Base-by-base conservation (phyloP, 805 yeast genomes). In the Scheffersomyces stipitis region DNA sequence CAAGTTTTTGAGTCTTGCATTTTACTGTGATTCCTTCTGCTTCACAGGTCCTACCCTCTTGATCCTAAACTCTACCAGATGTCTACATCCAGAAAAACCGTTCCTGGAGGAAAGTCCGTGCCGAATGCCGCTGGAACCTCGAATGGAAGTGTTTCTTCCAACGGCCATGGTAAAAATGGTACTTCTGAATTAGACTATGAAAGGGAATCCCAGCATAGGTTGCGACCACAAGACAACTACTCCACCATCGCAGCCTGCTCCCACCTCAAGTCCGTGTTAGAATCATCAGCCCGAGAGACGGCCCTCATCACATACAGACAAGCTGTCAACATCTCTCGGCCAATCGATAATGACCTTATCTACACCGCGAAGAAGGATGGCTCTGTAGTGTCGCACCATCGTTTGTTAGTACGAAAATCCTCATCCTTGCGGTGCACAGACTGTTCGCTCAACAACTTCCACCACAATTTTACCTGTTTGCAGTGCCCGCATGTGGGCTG, bases 401-500 rank as follows among this genome's bases (percentile, higher is more conserved):
- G 63, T 34, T 54, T 81, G 27, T 45, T 66, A 31, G 62, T 57
- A 22, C 53, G 74, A 35, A 72, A 74, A 48, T 49, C 71, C 2
- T 62, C 58, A 28, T 69, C 78, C 3, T 52, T 80, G 18, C 63
- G 62, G 40, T 81, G 88, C 49, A 61, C 73, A 16, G 74, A 69
- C 23, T 81, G 86, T 48, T 51, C 60, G 7, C 48, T 64, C 17
- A 53, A 53, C 30, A 56, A 70, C 46, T 67, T 72, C 51, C 51
- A 68, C 42, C 49, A 67, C 16, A 81, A 72, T 49, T 75, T 84
- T 71, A 62, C 67, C 16, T 86, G 95, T 56, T 57, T 86, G 27
- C 90, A 84, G 52, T 86, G 95, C 54, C 83, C 89, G 1, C 80
- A 78, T 52, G 78, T 82, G 37, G 91, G 91, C 1, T 86, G 95